These are phyloP conservation scores for Coemansia sp. DNA, from an alignment of 192 early-diverging fungal species.

Conservation along the genomic window DNA sequence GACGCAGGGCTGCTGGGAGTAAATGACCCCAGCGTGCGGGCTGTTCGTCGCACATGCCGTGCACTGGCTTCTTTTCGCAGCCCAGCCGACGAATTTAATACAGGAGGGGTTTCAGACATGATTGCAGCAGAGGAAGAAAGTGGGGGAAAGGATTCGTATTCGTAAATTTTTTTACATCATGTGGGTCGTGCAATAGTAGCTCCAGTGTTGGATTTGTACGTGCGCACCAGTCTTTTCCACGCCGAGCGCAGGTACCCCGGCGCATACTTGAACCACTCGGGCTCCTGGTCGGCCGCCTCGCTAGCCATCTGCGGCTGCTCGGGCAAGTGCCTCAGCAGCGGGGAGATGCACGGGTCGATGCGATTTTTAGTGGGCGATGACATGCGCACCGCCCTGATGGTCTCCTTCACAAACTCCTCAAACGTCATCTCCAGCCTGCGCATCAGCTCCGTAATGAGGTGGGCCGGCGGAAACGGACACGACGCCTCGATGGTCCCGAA, in stretches of 20 bases:
- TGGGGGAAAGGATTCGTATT: background rate
- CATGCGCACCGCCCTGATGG: constrained; percentile 40
- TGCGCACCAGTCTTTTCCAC: constrained; percentile 45
- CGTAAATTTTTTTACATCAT: background rate
- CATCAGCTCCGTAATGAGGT: constrained; percentile 50
- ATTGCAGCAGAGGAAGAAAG: background rate
- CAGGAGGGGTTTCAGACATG: constrained; percentile 19
- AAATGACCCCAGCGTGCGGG: constrained; percentile 26
- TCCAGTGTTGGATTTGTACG: constrained; percentile 15
- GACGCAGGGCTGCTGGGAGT: constrained; percentile 3
- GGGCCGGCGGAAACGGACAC: constrained; percentile 41
- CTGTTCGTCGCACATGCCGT: constrained; percentile 37
- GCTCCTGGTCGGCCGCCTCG: constrained; percentile 23
- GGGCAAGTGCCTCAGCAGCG: constrained; percentile 43
- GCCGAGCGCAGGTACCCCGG: constrained; percentile 48
- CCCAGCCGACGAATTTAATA: background rate
- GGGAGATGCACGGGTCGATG: constrained; percentile 46
- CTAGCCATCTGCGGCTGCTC: constrained; percentile 26
- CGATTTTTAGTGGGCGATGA: constrained; percentile 34
- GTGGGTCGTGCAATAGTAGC: background rate
- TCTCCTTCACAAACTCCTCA: constrained; percentile 51
- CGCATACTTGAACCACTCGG: constrained; percentile 51
- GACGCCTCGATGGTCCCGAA: constrained; percentile 19
- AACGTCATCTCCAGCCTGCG: constrained; percentile 43
- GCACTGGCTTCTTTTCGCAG: constrained; percentile 10